These are phyloP conservation scores for Solanum chilense DNA, from an alignment of 257 asterid genomes.

Conservation along the genomic window DNA sequence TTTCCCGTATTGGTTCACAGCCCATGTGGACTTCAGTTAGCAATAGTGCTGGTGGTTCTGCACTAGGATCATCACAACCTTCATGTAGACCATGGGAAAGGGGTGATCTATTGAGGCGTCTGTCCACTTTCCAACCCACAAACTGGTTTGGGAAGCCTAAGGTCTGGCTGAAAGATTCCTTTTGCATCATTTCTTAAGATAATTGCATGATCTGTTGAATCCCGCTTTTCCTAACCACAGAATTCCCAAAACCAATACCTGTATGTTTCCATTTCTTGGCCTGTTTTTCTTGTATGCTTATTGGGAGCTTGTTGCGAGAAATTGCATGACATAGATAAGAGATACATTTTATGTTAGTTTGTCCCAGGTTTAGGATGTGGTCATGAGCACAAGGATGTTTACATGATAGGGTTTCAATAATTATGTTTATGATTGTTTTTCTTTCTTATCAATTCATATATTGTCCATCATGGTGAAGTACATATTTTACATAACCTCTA, in stretches of 20 bases:
- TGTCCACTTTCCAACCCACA: constrained; percentile 82
- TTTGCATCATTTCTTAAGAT: not conserved
- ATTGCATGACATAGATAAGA: not conserved
- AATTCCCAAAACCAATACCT: not conserved
- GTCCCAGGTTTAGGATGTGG: not conserved
- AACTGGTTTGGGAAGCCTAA: constrained; percentile 96
- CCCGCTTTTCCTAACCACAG: not conserved
- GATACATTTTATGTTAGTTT: not conserved
- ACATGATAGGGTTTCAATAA: not conserved
- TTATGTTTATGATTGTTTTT: not conserved
- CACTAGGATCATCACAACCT: constrained; percentile 84
- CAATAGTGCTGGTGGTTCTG: constrained; percentile 89
- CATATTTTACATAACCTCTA: not conserved
- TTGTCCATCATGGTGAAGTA: constrained; percentile 1
- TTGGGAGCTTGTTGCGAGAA: not conserved
- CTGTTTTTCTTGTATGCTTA: not conserved
- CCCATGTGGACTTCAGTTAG: constrained; percentile 67
- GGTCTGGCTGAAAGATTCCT: constrained; percentile 35
- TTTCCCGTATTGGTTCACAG: constrained; percentile 76
- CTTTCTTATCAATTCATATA: not conserved
- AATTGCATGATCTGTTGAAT: not conserved
- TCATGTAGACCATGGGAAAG: constrained; percentile 99
- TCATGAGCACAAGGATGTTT: not conserved
- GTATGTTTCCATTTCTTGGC: not conserved
- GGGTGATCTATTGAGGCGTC: constrained; percentile 92